Evolutionary conservation across 176 grass and related monocot genomes (phyloP).

Genomic region (Oryza longistaminata): DNA sequence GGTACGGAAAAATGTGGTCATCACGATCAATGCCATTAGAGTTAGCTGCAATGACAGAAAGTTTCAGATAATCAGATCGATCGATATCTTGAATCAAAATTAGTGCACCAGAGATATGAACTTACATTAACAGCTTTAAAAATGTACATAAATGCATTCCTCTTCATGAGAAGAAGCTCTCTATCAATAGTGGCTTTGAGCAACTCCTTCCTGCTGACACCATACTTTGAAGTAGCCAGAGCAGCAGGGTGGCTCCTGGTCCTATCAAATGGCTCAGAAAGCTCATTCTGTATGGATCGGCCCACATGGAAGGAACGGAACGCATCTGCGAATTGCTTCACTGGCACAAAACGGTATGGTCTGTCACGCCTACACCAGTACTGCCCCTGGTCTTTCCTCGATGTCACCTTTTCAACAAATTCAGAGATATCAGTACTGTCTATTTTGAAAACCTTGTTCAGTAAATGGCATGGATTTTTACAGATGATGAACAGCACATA

Average conservation of each 20-base stretch:
- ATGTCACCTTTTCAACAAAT: constrained; percentile 70
- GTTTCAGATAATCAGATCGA: constrained; percentile 29
- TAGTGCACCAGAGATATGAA: constrained; percentile 21
- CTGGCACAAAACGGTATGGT: constrained; percentile 67
- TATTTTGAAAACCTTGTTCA: constrained; percentile 22
- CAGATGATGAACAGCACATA: constrained; percentile 44
- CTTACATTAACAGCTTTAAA: constrained; percentile 79
- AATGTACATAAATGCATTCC: constrained; percentile 93
- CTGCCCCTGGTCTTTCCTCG: constrained; percentile 89
- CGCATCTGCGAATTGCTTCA: constrained; percentile 79
- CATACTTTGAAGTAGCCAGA: constrained; percentile 73
- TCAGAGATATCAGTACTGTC: constrained; percentile 33
- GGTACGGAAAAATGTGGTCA: constrained; percentile 91
- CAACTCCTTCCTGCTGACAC: constrained; percentile 65
- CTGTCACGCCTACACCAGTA: constrained; percentile 68
- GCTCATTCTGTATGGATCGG: constrained; percentile 46
- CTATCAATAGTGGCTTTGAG: constrained; percentile 76
- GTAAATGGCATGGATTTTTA: constrained; percentile 7
- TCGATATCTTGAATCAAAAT: constrained; percentile 11
- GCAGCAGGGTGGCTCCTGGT: constrained; percentile 73
- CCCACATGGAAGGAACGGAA: constrained; percentile 81
- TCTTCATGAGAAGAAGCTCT: constrained; percentile 92
- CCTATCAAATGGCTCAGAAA: constrained; percentile 78
- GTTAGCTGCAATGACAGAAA: constrained; percentile 56
- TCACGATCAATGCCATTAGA: constrained; percentile 67